Evolutionary conservation across 805 yeast species (phyloP).

Genomic region (Saccharomycopsis fermentans): DNA sequence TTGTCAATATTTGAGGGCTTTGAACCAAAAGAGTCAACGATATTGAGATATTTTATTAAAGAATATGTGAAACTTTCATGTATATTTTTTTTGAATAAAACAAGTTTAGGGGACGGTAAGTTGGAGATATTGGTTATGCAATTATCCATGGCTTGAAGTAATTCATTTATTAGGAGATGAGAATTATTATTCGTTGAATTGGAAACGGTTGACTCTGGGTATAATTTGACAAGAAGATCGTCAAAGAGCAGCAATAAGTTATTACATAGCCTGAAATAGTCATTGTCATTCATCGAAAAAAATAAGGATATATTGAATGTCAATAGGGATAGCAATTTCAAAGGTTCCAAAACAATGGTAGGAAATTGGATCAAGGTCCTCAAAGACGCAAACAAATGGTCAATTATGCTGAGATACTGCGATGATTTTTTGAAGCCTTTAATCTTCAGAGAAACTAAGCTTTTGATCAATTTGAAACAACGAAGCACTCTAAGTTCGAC

Average conservation of each 20-base stretch:
- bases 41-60: neutral
- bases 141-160: neutral
- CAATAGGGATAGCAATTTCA: constrained; percentile 24
- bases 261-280: neutral
- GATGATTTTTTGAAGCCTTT: neutral
- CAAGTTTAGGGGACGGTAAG: constrained; percentile 18
- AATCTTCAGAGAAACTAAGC: neutral
- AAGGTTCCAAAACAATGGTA: constrained; percentile 24
- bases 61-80: neutral
- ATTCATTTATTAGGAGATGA: neutral
- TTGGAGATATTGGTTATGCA: constrained; percentile 12
- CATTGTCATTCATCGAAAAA: constrained; percentile 18
- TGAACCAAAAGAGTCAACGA: neutral
- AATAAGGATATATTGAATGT: constrained; percentile 20
- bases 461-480: constrained; percentile 17
- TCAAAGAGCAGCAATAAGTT: neutral
- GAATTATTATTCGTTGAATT: neutral
- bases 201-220: neutral
- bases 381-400: neutral
- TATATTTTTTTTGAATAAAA: constrained; percentile 7
- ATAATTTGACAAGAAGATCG: neutral
- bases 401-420: neutral
- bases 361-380: neutral
- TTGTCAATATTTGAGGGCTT: neutral
- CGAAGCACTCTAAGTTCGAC: constrained; percentile 26